phyloP scores from a whole-genome alignment of 495 filamentous ascomycete species.

The Beverwykella pulmonaria region DNA sequence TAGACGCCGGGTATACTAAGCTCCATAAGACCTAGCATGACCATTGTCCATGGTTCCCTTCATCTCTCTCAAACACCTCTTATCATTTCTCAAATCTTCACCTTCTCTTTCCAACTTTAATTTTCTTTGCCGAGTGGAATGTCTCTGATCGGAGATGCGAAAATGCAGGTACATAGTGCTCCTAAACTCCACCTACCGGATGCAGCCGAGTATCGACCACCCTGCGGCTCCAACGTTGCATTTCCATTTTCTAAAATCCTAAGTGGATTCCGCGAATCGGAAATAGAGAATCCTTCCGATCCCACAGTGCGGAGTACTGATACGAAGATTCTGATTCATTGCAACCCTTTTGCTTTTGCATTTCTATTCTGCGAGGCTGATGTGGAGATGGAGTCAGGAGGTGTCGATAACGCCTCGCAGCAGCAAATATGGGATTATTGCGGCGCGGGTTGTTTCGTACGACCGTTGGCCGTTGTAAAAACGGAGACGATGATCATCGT shows the following conservation, averaged over 20 bases:
- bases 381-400: neutral
- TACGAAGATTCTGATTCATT: neutral
- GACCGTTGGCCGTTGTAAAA: neutral
- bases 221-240: constrained; percentile 8
- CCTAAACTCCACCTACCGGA: neutral
- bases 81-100: constrained; percentile 5
- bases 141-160: neutral
- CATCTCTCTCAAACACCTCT: constrained; percentile 14
- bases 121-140: neutral
- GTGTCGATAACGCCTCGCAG: neutral
- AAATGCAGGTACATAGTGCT: constrained; percentile 1
- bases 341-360: neutral
- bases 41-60: constrained; percentile 16
- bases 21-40: neutral
- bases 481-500: neutral
- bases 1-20: neutral
- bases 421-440: neutral
- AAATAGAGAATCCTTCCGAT: constrained; percentile 14
- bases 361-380: no score
- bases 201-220: constrained; percentile 1
- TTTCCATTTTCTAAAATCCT: neutral
- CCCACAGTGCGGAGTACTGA: neutral
- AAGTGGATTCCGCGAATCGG: neutral
- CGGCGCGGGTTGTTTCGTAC: neutral
- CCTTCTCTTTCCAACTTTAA: neutral